Conservation (phyloP, 495 filamentous ascomycete species). For the Aspergillus ostianus region DNA sequence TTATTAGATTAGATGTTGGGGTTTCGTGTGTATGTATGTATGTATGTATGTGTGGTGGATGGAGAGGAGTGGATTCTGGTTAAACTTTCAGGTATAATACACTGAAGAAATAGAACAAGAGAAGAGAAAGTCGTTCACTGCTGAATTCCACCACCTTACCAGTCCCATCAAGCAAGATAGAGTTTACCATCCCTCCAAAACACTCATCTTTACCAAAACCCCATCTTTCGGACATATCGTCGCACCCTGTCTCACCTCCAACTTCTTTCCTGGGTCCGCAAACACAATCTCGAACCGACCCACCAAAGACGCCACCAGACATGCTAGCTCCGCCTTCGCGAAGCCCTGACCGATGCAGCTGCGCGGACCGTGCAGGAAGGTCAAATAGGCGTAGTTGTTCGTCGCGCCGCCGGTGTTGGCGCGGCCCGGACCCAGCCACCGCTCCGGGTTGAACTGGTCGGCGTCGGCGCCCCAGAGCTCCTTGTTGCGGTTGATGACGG, state of each 20-base stretch:
- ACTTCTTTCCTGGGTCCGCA: conserved; percentile 54
- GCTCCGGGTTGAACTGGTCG: conserved; percentile 74
- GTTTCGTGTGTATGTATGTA: not conserved
- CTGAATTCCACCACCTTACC: no score
- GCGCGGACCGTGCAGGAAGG: conserved; percentile 79
- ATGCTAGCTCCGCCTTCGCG: conserved; percentile 80
- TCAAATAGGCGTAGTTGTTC: conserved; percentile 72
- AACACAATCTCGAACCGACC: conserved; percentile 68
- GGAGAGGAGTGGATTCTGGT: conserved; percentile 9
- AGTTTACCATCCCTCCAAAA: conserved; percentile 64
- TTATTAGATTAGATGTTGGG: conserved; percentile 1
- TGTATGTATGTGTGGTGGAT: not conserved
- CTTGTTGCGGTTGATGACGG: conserved; percentile 66
- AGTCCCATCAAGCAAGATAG: no score
- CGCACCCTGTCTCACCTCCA: conserved; percentile 57
- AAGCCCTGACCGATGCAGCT: conserved; percentile 82
- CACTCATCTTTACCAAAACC: conserved; percentile 57
- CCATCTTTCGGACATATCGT: conserved; percentile 66
- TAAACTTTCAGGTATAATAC: not conserved
- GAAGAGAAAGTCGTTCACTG: not conserved
- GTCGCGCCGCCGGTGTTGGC: conserved; percentile 53
- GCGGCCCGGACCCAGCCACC: conserved; percentile 62
- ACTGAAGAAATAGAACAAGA: conserved; percentile 12
- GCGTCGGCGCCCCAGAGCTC: conserved; percentile 84
- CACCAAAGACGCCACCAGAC: conserved; percentile 71